A percentile compares a stretch with the other conserved stretches of the same genome.
Conservation (phyloP, 2,329 filamentous ascomycete species). For the Dothistroma septosporum region DNA sequence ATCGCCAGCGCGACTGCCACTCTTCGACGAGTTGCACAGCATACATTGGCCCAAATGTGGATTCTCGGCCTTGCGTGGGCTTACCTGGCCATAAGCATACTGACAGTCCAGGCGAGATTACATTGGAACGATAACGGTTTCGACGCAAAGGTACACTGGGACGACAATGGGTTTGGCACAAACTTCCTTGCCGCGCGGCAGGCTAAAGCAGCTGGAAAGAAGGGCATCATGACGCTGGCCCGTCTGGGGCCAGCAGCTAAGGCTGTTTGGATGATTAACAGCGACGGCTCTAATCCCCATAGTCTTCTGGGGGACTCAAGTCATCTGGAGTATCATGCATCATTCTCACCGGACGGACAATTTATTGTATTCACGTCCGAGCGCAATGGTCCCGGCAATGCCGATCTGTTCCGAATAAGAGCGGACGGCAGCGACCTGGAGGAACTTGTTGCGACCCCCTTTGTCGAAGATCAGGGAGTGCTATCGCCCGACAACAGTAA, state of each 20-base stretch:
- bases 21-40: no score
- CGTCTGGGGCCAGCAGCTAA: background rate
- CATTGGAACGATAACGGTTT: background rate
- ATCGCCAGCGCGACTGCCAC: no score
- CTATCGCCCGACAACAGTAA: slow-evolving; percentile 10
- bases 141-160: background rate
- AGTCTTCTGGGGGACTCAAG: background rate
- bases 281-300: slow-evolving; percentile 7
- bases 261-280: slow-evolving; percentile 8
- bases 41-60: no score
- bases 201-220: background rate
- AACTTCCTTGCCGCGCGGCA: background rate
- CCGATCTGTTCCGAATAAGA: slow-evolving; percentile 9
- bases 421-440: slow-evolving; percentile 7
- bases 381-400: slow-evolving; percentile 7
- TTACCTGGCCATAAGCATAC: background rate
- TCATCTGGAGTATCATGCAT: slow-evolving; percentile 2
- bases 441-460: slow-evolving; percentile 3
- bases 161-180: background rate
- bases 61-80: background rate
- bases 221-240: background rate
- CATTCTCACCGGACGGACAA: slow-evolving; percentile 9
- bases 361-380: slow-evolving; percentile 12
- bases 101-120: background rate
- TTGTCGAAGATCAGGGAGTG: slow-evolving; percentile 6